Percentiles rank a stretch among this genome's conserved stretches.
These are phyloP conservation scores for Monilinia laxa DNA, from an alignment of 2,329 filamentous ascomycete species.

Conservation along the genomic window DNA sequence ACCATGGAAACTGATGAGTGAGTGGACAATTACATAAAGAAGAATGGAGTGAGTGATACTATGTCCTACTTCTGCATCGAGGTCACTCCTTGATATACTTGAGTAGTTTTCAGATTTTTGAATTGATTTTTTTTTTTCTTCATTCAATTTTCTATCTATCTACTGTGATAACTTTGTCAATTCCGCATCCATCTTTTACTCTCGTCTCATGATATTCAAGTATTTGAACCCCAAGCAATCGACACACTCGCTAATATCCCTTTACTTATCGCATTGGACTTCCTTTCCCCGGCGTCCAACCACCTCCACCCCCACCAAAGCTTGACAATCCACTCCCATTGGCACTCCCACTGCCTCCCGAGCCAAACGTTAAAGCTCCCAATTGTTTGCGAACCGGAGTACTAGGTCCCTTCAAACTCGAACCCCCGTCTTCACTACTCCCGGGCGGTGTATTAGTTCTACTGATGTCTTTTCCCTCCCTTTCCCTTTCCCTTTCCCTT, in stretches of 20 bases:
- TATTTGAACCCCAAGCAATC: background rate
- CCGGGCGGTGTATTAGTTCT: slow-evolving; percentile 55
- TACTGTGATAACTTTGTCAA: background rate
- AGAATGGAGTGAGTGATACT: background rate
- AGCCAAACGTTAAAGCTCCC: slow-evolving; percentile 1
- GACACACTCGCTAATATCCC: background rate
- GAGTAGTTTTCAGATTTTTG: background rate
- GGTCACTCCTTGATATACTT: background rate
- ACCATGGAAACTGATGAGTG: background rate
- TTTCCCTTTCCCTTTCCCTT: slow-evolving; percentile 45
- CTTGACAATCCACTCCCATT: slow-evolving; percentile 13
- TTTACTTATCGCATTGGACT: slow-evolving; percentile 12
- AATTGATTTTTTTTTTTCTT: slow-evolving; percentile 1
- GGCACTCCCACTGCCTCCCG: slow-evolving; percentile 11
- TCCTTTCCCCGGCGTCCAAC: slow-evolving; percentile 19
- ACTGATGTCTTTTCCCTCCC: slow-evolving; percentile 47
- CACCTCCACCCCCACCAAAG: slow-evolving; percentile 19
- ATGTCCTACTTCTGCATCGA: background rate
- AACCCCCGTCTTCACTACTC: slow-evolving; percentile 12
- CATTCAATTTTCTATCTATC: background rate
- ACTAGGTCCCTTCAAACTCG: slow-evolving; percentile 10
- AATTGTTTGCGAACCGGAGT: slow-evolving; percentile 22
- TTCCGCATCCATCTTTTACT: slow-evolving; percentile 10
- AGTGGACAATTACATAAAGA: background rate
- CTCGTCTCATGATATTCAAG: background rate